These are phyloP conservation scores for Tetragonia tetragonoides DNA, from an alignment of 148 eudicot genomes.

Conservation along the genomic window DNA sequence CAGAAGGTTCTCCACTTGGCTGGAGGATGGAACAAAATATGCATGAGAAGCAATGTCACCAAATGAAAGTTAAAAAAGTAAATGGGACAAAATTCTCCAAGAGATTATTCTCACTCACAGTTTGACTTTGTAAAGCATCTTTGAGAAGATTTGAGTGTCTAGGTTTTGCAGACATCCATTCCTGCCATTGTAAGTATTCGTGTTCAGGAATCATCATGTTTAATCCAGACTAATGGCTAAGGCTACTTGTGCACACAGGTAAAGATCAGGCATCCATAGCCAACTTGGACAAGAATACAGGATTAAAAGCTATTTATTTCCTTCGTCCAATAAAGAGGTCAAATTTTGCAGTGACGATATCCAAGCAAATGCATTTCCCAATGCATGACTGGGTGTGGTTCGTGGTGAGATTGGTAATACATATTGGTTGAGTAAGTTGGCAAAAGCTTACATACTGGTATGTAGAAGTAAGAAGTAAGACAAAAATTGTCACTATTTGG, in stretches of 20 bases:
- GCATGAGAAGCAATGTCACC: neutral
- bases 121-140: constrained; percentile 66
- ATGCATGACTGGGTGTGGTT: too few species aligned
- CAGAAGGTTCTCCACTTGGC: constrained; percentile 64
- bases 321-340: too few species aligned
- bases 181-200: constrained; percentile 44
- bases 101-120: constrained; percentile 50
- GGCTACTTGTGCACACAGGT: neutral
- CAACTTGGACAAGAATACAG: neutral
- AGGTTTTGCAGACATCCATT: constrained; percentile 71
- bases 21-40: constrained; percentile 24
- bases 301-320: too few species aligned
- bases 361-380: too few species aligned
- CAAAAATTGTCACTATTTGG: too few species aligned
- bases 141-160: constrained; percentile 69
- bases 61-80: neutral
- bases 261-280: too few species aligned
- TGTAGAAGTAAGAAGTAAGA: too few species aligned
- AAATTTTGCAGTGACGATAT: too few species aligned
- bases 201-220: constrained; percentile 8
- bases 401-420: too few species aligned
- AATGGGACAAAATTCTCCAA: neutral
- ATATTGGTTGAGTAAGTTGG: too few species aligned
- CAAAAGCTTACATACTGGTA: too few species aligned
- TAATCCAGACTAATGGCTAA: neutral